Evolutionary conservation across 2,329 filamentous ascomycete genomes (phyloP).

Genomic region (Talaromyces islandicus): DNA sequence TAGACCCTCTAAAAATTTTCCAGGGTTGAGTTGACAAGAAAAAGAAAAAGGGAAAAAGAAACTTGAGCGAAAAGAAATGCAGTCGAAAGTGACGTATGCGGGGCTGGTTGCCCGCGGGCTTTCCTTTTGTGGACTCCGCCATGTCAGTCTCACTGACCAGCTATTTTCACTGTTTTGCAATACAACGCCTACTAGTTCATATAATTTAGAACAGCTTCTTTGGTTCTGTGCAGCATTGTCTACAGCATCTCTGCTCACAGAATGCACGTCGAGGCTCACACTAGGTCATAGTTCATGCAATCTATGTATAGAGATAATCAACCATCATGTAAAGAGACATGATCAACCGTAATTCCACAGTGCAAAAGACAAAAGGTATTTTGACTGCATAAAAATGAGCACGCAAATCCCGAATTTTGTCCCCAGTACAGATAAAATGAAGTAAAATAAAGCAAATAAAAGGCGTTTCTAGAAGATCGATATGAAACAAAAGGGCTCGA

Average conservation of each 20-base stretch:
- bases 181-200: too few relatives aligned
- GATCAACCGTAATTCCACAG: neutral
- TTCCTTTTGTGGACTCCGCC: neutral
- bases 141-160: neutral
- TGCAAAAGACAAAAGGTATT: neutral
- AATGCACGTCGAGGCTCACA: neutral
- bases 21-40: neutral
- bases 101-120: slow-evolving; percentile 9
- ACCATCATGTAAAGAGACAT: neutral
- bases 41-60: neutral
- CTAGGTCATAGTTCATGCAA: neutral
- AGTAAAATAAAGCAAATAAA: slow-evolving; percentile 12
- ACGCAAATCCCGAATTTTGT: slow-evolving; percentile 10
- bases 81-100: slow-evolving; percentile 17
- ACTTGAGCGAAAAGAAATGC: neutral
- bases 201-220: neutral
- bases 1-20: neutral
- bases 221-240: neutral
- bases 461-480: slow-evolving; percentile 3
- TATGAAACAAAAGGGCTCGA: slow-evolving; percentile 14
- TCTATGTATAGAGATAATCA: neutral
- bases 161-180: neutral
- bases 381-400: neutral
- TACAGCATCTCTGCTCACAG: neutral
- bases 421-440: slow-evolving; percentile 5